Percentiles rank a stretch among this genome's conserved stretches.
Evolutionary conservation across 306 rosid genomes (phyloP).

Genomic region (Prunus campanulata): DNA sequence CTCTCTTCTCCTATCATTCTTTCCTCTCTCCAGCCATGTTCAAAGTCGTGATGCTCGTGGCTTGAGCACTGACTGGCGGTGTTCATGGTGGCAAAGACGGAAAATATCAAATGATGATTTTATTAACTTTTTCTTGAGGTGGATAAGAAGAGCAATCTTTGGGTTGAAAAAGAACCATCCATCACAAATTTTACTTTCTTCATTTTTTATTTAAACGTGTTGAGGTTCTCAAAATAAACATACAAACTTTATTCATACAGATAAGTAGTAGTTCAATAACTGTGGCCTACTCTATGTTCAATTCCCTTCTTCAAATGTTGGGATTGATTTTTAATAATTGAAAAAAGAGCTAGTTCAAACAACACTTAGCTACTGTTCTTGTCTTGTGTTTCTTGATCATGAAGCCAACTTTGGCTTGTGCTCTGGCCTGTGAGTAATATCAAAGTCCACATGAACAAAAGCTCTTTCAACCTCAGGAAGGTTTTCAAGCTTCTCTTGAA

Average conservation of each 20-base stretch:
- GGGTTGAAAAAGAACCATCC: too few relatives aligned
- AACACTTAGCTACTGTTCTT: neutral
- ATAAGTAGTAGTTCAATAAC: too few relatives aligned
- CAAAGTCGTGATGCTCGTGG: too few relatives aligned
- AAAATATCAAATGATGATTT: too few relatives aligned
- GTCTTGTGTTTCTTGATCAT: neutral
- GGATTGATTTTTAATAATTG: neutral
- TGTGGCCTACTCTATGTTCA: neutral
- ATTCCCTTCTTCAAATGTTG: neutral
- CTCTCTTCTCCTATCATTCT: too few relatives aligned
- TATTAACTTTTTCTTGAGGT: neutral
- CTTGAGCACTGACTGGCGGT: neutral
- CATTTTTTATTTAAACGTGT: too few relatives aligned
- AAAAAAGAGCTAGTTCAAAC: neutral
- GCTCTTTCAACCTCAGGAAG: slow-evolving; percentile 84
- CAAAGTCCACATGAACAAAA: slow-evolving; percentile 88
- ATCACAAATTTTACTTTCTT: too few relatives aligned
- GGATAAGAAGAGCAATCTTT: too few relatives aligned
- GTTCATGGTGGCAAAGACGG: neutral
- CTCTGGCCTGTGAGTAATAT: slow-evolving; percentile 69
- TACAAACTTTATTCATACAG: too few relatives aligned
- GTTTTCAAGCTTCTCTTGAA: slow-evolving; percentile 81
- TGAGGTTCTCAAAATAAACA: too few relatives aligned
- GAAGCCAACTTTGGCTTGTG: slow-evolving; percentile 45
- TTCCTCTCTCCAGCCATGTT: too few relatives aligned